Base-by-base conservation (phyloP, 441 rosid genomes). In the Francoa sonchifolia region DNA sequence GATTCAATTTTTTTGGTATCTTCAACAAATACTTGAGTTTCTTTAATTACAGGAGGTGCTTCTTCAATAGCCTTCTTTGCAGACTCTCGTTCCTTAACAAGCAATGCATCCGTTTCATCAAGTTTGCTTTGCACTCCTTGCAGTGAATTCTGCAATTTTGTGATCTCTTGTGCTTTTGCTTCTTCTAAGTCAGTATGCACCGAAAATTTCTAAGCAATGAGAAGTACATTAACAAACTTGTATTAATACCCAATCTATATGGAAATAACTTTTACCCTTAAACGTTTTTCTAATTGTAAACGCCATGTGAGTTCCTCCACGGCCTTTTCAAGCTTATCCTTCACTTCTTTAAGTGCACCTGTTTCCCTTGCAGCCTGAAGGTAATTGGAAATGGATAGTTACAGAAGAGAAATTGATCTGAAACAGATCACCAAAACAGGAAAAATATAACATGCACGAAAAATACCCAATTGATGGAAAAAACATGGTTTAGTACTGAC, bases 241-340 rank as follows among this genome's bases (percentile, higher is more conserved):
- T 21, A n/a, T n/a, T n/a, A n/a, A n/a, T n/a, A n/a, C n/a, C n/a
- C n/a, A n/a, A n/a, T n/a, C n/a, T n/a, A n/a, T n/a, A n/a, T n/a
- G n/a, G 47, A 25, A 7, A 16, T 12, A 42, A 52, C 33, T 19
- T 13, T 53, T 73, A 86, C 99, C 83, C 99, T 68, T 33, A 73
- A 55, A 46, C 96, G 96, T 50, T 86, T 86, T 71, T 92, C 99
- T 55, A 92, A 59, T 47, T 86, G 96, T 34, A 83, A 57, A 47
- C 96, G 90, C 90, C 94, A 92, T 20, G 96, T 83, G 58, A 92
- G 94, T 50, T 92, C 99, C 73, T 92, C 99, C 8, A 86, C 94
- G 25, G 62, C 77, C 59, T 86, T 86, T 71, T 86, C 96, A 34
- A 92, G 96, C 71, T 86, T 86, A 71, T 90, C 85, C 63, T 90